A percentile compares a stretch with the other conserved stretches of the same genome.
These are phyloP conservation scores for Hypoxylon sp. DNA, from an alignment of 2,329 filamentous ascomycete species.

Conservation along the genomic window DNA sequence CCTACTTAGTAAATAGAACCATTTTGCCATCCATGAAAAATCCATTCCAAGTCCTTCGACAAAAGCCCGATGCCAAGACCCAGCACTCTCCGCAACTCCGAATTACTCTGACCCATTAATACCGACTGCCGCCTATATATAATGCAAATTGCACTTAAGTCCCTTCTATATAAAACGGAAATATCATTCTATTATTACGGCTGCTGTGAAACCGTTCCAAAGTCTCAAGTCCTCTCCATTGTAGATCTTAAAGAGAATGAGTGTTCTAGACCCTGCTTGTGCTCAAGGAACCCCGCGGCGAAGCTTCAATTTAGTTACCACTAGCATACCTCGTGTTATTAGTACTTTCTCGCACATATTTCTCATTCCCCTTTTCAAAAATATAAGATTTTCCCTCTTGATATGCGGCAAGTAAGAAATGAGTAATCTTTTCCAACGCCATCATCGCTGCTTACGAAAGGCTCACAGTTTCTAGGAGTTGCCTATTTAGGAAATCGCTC, in stretches of 20 bases:
- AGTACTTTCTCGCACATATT: slow-evolving; percentile 8
- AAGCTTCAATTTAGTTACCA: slow-evolving; percentile 26
- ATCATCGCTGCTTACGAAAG: slow-evolving; percentile 16
- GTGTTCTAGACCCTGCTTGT: slow-evolving; percentile 8
- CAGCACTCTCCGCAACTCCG: slow-evolving; percentile 39
- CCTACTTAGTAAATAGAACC: slow-evolving; percentile 17
- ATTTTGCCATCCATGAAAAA: slow-evolving; percentile 15
- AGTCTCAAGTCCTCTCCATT: neutral
- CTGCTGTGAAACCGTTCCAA: neutral
- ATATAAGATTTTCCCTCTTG: neutral
- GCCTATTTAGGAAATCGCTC: slow-evolving; percentile 28
- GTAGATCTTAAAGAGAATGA: neutral
- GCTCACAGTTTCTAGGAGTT: slow-evolving; percentile 32
- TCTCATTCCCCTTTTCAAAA: neutral
- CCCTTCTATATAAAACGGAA: neutral
- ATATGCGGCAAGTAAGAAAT: slow-evolving; percentile 1
- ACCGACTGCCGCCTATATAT: slow-evolving; percentile 29
- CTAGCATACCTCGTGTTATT: slow-evolving; percentile 17
- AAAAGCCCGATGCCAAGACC: slow-evolving; percentile 37
- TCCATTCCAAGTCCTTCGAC: slow-evolving; percentile 28
- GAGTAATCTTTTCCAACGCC: slow-evolving; percentile 1
- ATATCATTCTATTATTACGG: neutral
- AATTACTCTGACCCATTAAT: slow-evolving; percentile 32
- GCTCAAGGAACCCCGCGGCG: slow-evolving; percentile 19
- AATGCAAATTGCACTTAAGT: slow-evolving; percentile 12